A percentile compares a stretch with the other conserved stretches of the same genome.
phyloP scores from a whole-genome alignment of 208 protist genomes.

The Crithidia acanthocephali region DNA sequence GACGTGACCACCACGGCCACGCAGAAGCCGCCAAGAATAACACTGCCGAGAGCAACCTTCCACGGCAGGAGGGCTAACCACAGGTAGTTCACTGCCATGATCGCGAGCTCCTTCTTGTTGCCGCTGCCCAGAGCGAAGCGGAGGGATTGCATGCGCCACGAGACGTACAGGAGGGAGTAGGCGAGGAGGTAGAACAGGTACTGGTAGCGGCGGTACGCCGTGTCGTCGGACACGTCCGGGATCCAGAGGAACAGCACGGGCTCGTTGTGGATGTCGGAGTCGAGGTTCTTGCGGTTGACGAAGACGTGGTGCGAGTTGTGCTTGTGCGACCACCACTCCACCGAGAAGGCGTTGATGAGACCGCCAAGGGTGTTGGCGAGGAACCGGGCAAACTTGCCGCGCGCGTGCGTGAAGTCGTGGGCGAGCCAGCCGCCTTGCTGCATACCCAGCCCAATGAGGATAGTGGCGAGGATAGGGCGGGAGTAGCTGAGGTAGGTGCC shows the following conservation, averaged over 20 bases:
- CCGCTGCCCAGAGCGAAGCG: constrained; percentile 56
- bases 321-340: constrained; percentile 81
- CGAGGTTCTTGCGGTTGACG: constrained; percentile 71
- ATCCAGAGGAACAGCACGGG: constrained; percentile 73
- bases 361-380: constrained; percentile 56
- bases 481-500: constrained; percentile 63
- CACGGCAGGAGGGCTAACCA: constrained; percentile 69
- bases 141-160: constrained; percentile 82
- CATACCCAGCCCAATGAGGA: constrained; percentile 78
- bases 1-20: constrained; percentile 79
- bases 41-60: constrained; percentile 68
- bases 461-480: constrained; percentile 52
- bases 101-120: constrained; percentile 58
- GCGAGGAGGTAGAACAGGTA: constrained; percentile 70
- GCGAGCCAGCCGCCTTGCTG: constrained; percentile 84
- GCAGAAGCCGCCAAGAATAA: constrained; percentile 71
- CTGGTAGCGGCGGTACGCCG: constrained; percentile 65
- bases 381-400: constrained; percentile 50
- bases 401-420: constrained; percentile 72
- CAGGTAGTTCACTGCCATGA: constrained; percentile 75
- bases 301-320: constrained; percentile 88
- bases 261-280: constrained; percentile 86
- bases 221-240: constrained; percentile 58
- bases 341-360: constrained; percentile 68
- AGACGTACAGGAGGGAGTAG: constrained; percentile 79